Percentiles rank a stretch among this genome's conserved stretches.
Conservation (phyloP, 257 asterid species). For the Striga asiatica region DNA sequence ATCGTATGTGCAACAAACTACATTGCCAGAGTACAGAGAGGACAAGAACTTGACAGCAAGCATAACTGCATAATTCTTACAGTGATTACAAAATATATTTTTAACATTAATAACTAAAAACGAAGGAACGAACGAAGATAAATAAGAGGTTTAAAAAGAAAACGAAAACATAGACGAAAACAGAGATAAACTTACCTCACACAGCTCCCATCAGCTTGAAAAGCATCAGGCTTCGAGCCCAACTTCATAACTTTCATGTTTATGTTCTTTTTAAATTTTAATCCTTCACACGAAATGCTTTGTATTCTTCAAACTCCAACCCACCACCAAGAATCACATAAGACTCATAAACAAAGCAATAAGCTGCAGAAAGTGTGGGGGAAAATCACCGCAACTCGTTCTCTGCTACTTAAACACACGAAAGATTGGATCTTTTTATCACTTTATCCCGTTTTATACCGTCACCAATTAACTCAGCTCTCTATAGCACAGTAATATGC, state of each 20-base stretch:
- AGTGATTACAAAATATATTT: no score
- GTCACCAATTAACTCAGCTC: neutral
- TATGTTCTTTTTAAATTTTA: no score
- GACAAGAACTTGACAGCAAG: no score
- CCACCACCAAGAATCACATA: conserved; percentile 18
- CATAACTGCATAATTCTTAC: no score
- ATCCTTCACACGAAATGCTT: conserved; percentile 17
- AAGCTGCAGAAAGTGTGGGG: conserved; percentile 16
- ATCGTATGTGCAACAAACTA: no score
- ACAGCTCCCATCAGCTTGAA: conserved; percentile 55
- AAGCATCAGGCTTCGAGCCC: conserved; percentile 92
- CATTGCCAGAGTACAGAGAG: no score
- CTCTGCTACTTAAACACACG: conserved; percentile 21
- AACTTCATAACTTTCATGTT: conserved; percentile 86
- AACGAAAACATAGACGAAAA: neutral
- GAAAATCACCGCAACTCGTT: conserved; percentile 29
- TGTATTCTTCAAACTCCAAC: neutral
- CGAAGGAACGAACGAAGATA: neutral
- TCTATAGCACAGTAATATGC: conserved; percentile 15
- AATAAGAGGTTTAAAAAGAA: neutral
- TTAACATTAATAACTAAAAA: no score
- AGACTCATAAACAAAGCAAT: conserved; percentile 17
- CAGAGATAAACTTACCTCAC: conserved; percentile 36
- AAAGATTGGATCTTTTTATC: conserved; percentile 24
- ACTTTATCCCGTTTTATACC: conserved; percentile 25